Base-by-base conservation (phyloP, 2,329 filamentous ascomycete genomes). In the Arthrobotrys sinensis region DNA sequence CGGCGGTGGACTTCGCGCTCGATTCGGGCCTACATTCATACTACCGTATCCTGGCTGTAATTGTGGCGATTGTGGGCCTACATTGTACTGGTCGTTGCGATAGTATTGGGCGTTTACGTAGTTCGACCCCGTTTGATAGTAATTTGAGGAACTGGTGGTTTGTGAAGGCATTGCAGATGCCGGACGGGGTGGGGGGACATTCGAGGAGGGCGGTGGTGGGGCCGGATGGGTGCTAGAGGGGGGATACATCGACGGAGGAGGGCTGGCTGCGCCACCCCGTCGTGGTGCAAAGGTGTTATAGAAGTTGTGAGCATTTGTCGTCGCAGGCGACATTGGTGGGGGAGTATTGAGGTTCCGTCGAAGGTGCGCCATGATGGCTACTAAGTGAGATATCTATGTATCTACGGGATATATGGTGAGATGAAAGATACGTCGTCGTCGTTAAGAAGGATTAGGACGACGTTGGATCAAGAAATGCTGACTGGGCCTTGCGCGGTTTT, bases 91-190 rank as follows among this genome's bases (percentile, higher is more conserved):
- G 11, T 72, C 75, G 24, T 73, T 60, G n/a, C 63, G 67, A 52
- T 79, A 79, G 48, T 79, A 79, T 38, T 79, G 76, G 7, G 76
- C 76, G 19, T 79, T 79, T 19, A 79, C 76, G 36, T 79, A 79
- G 40, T 73, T 68, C 8, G 65, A 70, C 8, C 62, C 66, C 6
- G 55, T 7, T 16, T 72, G 76, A 21, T 79, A 79, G 36, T 63
- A 79, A 16, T 65, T 40, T 48, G 48, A 71, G 4, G 76, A 71
- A 16, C 16, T 53, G 32, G 50, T 57, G 14, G 52, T 45, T 57
- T 76, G 66, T 10, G 73, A 63, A 14, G 73, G 73, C 50, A 77
- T 66, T 45, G 73, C 73, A 8, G 73, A 77, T 7, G 73, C 73
- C 10, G 73, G 73, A 67, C 73, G 66, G 16, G 73, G 66, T 38